A percentile compares a stretch with the other conserved stretches of the same genome.
Conservation (phyloP, 129 eudicot genomes). For the Centella asiatica region DNA sequence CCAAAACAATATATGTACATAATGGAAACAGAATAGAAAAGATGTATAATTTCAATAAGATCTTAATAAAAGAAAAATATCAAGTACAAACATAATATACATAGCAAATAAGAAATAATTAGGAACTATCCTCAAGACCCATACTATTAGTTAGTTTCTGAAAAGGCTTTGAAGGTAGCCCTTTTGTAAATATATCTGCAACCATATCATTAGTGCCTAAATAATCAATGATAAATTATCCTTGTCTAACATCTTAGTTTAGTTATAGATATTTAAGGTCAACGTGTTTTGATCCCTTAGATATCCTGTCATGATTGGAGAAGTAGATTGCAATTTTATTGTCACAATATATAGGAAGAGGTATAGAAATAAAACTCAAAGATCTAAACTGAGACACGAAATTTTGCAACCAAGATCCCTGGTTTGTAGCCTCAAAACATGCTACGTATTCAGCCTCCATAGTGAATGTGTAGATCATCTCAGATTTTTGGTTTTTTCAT, state of each 20-base stretch:
- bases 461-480: constrained; percentile 6
- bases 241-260: not conserved
- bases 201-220: not conserved
- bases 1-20: not conserved
- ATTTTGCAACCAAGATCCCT: not conserved
- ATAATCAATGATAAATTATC: not conserved
- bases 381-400: not conserved
- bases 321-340: not conserved
- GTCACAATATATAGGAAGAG: not conserved
- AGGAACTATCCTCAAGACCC: not conserved
- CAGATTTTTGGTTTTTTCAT: not conserved
- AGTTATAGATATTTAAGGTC: not conserved
- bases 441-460: constrained; percentile 14
- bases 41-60: not conserved
- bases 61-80: not conserved
- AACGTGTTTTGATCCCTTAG: not conserved
- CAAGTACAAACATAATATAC: not conserved
- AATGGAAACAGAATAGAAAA: not conserved
- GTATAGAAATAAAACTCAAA: not conserved
- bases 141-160: not conserved
- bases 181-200: constrained; percentile 1
- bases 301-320: not conserved
- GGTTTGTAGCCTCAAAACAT: not conserved
- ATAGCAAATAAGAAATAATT: no score
- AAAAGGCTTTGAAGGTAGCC: not conserved